phyloP scores from a whole-genome alignment of 2,329 filamentous ascomycete genomes.

The Apiospora arundinis region DNA sequence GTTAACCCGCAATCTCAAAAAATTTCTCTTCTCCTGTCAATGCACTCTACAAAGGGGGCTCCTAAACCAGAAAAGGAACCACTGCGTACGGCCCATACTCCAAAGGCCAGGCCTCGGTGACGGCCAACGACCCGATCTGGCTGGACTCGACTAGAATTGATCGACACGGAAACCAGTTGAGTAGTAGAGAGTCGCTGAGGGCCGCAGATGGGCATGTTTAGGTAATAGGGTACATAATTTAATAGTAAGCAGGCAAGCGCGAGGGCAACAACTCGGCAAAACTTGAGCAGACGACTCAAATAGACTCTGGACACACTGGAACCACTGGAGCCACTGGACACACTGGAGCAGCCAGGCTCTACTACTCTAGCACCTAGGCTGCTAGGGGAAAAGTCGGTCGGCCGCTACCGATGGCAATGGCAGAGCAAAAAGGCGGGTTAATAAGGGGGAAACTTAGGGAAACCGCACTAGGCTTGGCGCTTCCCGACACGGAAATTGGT shows the following conservation, averaged over 20 bases:
- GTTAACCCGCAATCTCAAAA: conserved; percentile 11
- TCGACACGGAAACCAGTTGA: not conserved
- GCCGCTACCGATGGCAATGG: conserved; percentile 9
- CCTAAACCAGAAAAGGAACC: not conserved
- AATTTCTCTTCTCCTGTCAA: not conserved
- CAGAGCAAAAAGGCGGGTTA: not conserved
- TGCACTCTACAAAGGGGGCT: not conserved
- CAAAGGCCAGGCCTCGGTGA: not conserved
- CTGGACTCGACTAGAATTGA: not conserved
- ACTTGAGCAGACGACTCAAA: not conserved
- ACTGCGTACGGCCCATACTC: not conserved
- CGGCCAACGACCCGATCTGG: not conserved
- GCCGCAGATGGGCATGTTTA: not conserved
- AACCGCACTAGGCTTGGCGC: not conserved
- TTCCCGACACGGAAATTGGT: conserved; percentile 17
- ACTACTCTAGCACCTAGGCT: too few relatives aligned
- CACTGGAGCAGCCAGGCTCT: not conserved
- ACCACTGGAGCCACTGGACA: not conserved
- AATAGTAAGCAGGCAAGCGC: conserved; percentile 13
- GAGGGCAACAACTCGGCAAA: not conserved
- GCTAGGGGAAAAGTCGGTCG: not conserved
- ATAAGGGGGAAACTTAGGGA: not conserved
- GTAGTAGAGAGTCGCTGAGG: not conserved
- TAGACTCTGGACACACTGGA: not conserved
- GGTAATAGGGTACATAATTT: not conserved